A percentile compares a stretch with the other conserved stretches of the same genome.
phyloP scores from a whole-genome alignment of 345 rosid species.

The Erysimum cheiranthoides region DNA sequence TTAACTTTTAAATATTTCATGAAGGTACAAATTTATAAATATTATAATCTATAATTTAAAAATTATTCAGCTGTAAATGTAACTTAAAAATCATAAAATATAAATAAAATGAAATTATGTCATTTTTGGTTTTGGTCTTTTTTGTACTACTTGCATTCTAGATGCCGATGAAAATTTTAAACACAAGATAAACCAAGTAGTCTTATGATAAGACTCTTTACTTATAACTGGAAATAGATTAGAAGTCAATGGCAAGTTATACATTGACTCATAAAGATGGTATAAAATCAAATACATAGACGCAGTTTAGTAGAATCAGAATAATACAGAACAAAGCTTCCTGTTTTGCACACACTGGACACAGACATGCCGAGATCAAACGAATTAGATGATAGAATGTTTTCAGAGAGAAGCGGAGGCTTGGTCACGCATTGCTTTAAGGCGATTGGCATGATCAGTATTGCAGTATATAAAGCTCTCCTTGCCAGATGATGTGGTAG shows the following conservation, averaged over 20 bases:
- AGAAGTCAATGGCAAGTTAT: constrained; percentile 22
- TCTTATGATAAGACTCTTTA: no score
- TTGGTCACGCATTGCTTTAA: constrained; percentile 13
- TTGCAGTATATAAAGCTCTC: constrained; percentile 57
- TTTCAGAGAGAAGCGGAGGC: constrained; percentile 34
- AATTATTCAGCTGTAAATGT: no score
- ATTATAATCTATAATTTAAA: no score
- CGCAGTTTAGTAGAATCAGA: background rate
- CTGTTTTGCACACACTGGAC: background rate
- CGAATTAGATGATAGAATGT: background rate
- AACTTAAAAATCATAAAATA: no score
- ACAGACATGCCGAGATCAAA: background rate
- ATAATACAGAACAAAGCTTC: background rate
- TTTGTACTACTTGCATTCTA: no score
- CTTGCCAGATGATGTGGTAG: constrained; percentile 57
- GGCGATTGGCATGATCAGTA: constrained; percentile 39
- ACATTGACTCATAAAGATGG: background rate
- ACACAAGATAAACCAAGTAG: no score
- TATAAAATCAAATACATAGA: background rate
- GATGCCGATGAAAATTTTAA: no score
- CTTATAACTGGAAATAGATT: background rate
- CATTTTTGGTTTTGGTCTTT: no score
- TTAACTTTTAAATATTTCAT: no score
- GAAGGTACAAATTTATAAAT: no score
- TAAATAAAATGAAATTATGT: no score